These are phyloP conservation scores for Claviceps sp. DNA, from an alignment of 2,329 filamentous ascomycete species.

Conservation along the genomic window DNA sequence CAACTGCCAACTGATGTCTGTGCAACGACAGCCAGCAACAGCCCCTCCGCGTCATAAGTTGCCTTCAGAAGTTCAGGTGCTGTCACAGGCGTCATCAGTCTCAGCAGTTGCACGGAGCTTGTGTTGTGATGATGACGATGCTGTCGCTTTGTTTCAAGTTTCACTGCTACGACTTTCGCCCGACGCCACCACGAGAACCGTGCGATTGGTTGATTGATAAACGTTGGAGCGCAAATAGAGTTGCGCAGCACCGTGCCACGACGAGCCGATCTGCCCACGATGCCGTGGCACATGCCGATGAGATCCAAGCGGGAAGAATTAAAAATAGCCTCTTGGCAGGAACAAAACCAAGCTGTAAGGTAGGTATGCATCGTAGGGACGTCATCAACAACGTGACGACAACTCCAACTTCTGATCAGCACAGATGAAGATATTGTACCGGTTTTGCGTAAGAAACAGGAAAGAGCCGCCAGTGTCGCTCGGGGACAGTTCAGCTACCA, in stretches of 20 bases:
- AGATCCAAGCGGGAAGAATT: not conserved
- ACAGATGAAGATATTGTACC: no score
- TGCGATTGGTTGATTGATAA: not conserved
- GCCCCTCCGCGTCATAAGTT: not conserved
- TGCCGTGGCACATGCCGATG: not conserved
- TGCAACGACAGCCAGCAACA: not conserved
- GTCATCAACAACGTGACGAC: no score
- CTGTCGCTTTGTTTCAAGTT: no score
- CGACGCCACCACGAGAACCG: not conserved
- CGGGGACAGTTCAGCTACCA: not conserved
- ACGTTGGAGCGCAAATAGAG: not conserved
- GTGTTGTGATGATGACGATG: no score
- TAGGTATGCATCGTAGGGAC: no score
- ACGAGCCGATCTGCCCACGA: not conserved
- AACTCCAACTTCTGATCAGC: no score
- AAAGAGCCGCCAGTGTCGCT: no score
- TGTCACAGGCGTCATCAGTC: not conserved
- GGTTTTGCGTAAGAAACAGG: no score
- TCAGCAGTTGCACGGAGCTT: no score
- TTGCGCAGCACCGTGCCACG: not conserved
- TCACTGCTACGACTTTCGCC: no score
- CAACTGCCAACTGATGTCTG: not conserved
- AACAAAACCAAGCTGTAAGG: no score
- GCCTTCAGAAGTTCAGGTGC: not conserved
- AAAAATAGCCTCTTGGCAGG: no score